Evolutionary conservation across 805 yeast species (phyloP).

Genomic region (Teunomyces stri): DNA sequence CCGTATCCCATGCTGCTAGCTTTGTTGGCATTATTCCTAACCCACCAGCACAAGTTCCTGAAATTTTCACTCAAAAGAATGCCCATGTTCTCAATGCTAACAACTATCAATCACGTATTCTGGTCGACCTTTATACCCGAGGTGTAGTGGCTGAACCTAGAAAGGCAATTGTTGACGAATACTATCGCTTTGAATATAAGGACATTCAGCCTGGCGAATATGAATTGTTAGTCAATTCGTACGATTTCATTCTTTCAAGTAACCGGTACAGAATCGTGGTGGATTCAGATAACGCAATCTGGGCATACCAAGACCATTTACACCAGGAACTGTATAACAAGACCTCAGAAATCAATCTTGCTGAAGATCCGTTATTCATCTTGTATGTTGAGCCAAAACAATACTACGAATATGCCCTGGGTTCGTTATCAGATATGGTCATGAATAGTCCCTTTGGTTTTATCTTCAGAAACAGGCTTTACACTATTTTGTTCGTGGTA

Average conservation of each 20-base stretch:
- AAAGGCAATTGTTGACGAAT: constrained; percentile 16
- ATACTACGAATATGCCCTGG: constrained; percentile 33
- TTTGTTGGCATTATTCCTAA: constrained; percentile 22
- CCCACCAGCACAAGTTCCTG: constrained; percentile 25
- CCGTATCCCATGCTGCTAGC: constrained; percentile 1
- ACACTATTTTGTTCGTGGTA: constrained; percentile 31
- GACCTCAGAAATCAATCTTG: constrained; percentile 15
- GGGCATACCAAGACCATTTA: constrained; percentile 23
- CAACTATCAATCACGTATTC: constrained; percentile 32
- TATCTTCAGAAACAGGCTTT: constrained; percentile 35
- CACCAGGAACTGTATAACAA: constrained; percentile 14
- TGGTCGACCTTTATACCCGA: constrained; percentile 12
- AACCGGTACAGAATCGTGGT: constrained; percentile 29
- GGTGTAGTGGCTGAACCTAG: not conserved
- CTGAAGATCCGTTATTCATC: constrained; percentile 20
- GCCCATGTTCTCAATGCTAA: constrained; percentile 30
- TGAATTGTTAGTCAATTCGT: constrained; percentile 30
- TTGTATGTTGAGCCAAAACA: constrained; percentile 21
- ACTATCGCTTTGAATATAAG: constrained; percentile 24
- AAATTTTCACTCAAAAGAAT: constrained; percentile 10
- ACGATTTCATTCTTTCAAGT: constrained; percentile 30
- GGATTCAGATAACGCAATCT: constrained; percentile 13
- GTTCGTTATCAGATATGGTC: constrained; percentile 30
- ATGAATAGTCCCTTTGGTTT: constrained; percentile 42
- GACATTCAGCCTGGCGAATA: constrained; percentile 31